Evolutionary conservation across 345 rosid species (phyloP).

Genomic region (Citrus sp.): DNA sequence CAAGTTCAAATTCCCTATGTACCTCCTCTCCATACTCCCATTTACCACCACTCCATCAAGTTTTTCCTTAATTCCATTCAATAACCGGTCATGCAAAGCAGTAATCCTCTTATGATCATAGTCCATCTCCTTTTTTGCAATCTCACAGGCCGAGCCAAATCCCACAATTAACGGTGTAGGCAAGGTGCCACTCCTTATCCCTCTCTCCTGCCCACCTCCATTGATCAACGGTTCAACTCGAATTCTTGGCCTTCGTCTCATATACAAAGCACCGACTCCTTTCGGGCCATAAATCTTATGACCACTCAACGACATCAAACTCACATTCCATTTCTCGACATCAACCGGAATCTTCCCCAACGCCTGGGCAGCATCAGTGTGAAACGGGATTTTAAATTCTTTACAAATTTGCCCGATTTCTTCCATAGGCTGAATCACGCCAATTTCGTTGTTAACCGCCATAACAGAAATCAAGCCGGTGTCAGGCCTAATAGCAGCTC

Average conservation of each 20-base stretch:
- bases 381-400: conserved; percentile 76
- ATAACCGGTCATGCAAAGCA: conserved; percentile 61
- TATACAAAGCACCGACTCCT: conserved; percentile 89
- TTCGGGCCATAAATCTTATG: conserved; percentile 92
- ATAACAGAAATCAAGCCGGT: conserved; percentile 85
- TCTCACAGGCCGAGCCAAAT: conserved; percentile 85
- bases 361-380: conserved; percentile 95
- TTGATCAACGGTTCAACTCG: conserved; percentile 89
- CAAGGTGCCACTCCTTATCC: conserved; percentile 88
- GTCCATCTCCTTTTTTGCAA: conserved; percentile 84
- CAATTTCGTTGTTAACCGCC: conserved; percentile 98
- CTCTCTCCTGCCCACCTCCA: conserved; percentile 99
- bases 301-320: conserved; percentile 91
- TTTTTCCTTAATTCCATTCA: conserved; percentile 65
- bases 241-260: conserved; percentile 80
- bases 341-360: conserved; percentile 88
- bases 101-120: conserved; percentile 72
- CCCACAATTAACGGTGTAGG: conserved; percentile 87
- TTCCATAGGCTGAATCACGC: conserved; percentile 90
- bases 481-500: conserved; percentile 64
- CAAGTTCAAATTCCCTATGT: conserved; percentile 77
- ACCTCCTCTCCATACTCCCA: conserved; percentile 78
- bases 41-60: conserved; percentile 87
- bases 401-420: conserved; percentile 84
- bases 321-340: conserved; percentile 87